Conservation (phyloP, 148 eudicot species). For the Silene conica region DNA sequence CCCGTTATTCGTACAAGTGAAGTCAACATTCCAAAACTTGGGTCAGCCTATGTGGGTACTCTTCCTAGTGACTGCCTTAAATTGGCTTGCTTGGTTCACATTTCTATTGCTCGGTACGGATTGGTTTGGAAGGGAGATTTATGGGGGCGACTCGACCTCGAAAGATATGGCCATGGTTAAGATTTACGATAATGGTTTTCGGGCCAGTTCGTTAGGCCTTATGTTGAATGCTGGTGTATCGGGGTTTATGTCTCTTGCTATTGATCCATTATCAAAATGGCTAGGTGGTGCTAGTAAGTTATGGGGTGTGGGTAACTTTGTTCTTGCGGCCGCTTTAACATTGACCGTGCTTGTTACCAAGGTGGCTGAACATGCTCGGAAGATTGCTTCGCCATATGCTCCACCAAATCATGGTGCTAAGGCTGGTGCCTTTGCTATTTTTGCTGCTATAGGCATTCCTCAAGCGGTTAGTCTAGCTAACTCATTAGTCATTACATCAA, state of each 20-base stretch:
- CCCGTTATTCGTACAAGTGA: slow-evolving; percentile 44
- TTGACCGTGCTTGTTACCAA: slow-evolving; percentile 55
- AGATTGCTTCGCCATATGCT: slow-evolving; percentile 3
- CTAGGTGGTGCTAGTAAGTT: slow-evolving; percentile 55
- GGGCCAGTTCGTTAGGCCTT: slow-evolving; percentile 66
- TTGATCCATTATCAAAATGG: slow-evolving; percentile 38
- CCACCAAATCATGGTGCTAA: slow-evolving; percentile 37
- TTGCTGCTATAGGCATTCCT: slow-evolving; percentile 72
- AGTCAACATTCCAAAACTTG: slow-evolving; percentile 40
- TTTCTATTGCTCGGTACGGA: slow-evolving; percentile 61
- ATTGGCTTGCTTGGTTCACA: slow-evolving; percentile 72
- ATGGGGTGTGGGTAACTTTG: slow-evolving; percentile 63
- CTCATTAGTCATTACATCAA: too few species aligned
- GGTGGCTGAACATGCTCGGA: slow-evolving; percentile 39
- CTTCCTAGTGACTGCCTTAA: slow-evolving; percentile 52
- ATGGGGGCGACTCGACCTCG: slow-evolving; percentile 41
- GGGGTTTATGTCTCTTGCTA: slow-evolving; percentile 46
- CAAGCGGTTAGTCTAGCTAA: slow-evolving; percentile 49
- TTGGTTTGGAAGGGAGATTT: slow-evolving; percentile 73
- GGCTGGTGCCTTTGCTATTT: slow-evolving; percentile 49
- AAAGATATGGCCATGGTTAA: slow-evolving; percentile 8
- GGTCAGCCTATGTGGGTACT: slow-evolving; percentile 63
- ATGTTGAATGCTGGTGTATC: slow-evolving; percentile 58
- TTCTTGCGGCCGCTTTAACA: slow-evolving; percentile 44
- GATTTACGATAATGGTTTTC: slow-evolving; percentile 48